phyloP scores from a whole-genome alignment of 208 protist species.

The Leishmania aethiopica region DNA sequence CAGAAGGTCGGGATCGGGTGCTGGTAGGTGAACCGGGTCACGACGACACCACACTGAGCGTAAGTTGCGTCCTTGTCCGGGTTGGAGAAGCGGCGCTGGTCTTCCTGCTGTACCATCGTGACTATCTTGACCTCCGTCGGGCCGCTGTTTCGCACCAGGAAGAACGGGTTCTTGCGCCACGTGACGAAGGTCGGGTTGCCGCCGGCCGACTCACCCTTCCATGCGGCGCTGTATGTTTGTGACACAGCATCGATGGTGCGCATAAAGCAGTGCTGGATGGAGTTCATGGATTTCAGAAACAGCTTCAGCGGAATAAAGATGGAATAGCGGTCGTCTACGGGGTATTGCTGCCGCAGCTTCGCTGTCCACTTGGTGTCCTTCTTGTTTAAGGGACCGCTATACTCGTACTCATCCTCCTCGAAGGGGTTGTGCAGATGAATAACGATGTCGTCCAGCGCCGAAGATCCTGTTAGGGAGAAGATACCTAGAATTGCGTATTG shows the following conservation, averaged over 20 bases:
- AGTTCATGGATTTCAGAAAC: constrained; percentile 52
- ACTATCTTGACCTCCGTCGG: constrained; percentile 31
- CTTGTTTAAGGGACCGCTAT: constrained; percentile 60
- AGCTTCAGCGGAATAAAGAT: constrained; percentile 63
- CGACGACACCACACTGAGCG: constrained; percentile 66
- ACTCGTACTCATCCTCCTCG: constrained; percentile 55
- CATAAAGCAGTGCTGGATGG: constrained; percentile 69
- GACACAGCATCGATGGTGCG: constrained; percentile 36
- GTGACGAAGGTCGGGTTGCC: constrained; percentile 73
- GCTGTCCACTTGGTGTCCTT: constrained; percentile 55
- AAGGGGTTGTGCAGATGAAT: constrained; percentile 77
- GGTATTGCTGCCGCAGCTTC: constrained; percentile 43
- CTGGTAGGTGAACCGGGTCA: constrained; percentile 34
- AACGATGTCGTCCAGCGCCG: constrained; percentile 51
- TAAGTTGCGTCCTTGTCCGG: constrained; percentile 48
- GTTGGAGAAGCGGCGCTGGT: constrained; percentile 57
- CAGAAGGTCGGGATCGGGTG: constrained; percentile 56
- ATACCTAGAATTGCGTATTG: constrained; percentile 71
- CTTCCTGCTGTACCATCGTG: constrained; percentile 56
- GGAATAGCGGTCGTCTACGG: constrained; percentile 48
- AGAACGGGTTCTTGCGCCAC: constrained; percentile 82
- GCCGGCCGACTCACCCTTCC: constrained; percentile 50
- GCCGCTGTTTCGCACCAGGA: constrained; percentile 55
- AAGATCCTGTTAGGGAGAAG: constrained; percentile 56
- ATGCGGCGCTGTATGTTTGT: constrained; percentile 44